These are phyloP conservation scores for Hemileccinum impolitum DNA, from an alignment of 768 basidiomycete species.

Conservation along the genomic window DNA sequence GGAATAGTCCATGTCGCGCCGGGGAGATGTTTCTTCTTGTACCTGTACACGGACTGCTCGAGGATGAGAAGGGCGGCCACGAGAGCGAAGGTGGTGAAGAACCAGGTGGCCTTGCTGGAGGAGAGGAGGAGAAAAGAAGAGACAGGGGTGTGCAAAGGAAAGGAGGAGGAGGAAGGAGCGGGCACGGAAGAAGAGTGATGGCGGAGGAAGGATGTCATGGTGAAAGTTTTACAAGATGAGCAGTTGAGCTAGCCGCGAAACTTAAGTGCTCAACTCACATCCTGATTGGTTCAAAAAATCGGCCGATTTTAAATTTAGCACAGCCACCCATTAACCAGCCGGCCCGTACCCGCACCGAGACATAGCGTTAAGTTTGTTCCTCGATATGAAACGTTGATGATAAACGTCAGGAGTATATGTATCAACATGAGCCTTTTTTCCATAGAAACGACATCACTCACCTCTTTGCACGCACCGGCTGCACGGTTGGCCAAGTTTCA, in stretches of 20 bases:
- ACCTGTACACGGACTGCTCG: slow-evolving; percentile 86
- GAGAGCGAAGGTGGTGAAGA: slow-evolving; percentile 68
- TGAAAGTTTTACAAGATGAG: not conserved
- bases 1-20: slow-evolving; percentile 93
- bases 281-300: slow-evolving; percentile 28
- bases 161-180: slow-evolving; percentile 42
- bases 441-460: too few species aligned
- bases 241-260: not conserved
- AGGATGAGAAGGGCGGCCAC: slow-evolving; percentile 73
- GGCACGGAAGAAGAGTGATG: slow-evolving; percentile 33
- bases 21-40: slow-evolving; percentile 85
- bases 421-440: too few species aligned
- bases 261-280: slow-evolving; percentile 3
- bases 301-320: slow-evolving; percentile 17
- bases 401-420: too few species aligned
- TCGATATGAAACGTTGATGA: too few species aligned
- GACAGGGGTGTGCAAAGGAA: slow-evolving; percentile 44
- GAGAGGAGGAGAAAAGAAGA: slow-evolving; percentile 41
- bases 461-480: too few species aligned
- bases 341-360: too few species aligned
- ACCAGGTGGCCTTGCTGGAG: slow-evolving; percentile 40
- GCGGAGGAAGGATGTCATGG: slow-evolving; percentile 35
- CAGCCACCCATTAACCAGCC: slow-evolving; percentile 12
- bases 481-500: too few species aligned
- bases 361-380: too few species aligned